A percentile compares a stretch with the other conserved stretches of the same genome.
These are phyloP conservation scores for Blastosporella zonata DNA, from an alignment of 1,284 basidiomycete species.

Conservation along the genomic window DNA sequence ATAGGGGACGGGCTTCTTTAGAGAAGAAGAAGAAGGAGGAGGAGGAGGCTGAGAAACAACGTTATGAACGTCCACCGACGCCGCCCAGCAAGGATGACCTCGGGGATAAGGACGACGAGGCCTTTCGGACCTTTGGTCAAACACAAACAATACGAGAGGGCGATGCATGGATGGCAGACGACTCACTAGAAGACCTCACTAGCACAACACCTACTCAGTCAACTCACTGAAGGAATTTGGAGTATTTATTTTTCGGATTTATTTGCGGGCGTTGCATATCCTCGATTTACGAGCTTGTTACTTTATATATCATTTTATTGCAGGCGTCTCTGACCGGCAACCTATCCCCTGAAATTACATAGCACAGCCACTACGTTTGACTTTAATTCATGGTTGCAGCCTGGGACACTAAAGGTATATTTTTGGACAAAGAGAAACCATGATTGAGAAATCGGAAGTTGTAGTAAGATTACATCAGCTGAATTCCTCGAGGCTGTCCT, in stretches of 20 bases:
- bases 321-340: neutral
- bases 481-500: constrained; percentile 17
- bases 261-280: constrained; percentile 6
- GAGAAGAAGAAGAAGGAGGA: constrained; percentile 14
- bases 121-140: constrained; percentile 25
- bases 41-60: constrained; percentile 4
- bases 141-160: constrained; percentile 34
- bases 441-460: neutral
- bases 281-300: constrained; percentile 5
- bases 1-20: too few relatives aligned
- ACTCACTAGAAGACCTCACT: neutral
- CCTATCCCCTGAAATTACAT: neutral
- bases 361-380: constrained; percentile 5
- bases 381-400: neutral
- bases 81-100: constrained; percentile 6
- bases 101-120: constrained; percentile 10
- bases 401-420: neutral
- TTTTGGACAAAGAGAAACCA: neutral
- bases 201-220: neutral
- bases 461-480: constrained; percentile 15
- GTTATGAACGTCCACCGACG: constrained; percentile 14
- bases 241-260: constrained; percentile 3
- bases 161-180: constrained; percentile 19
- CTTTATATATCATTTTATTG: constrained; percentile 4
- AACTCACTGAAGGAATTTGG: constrained; percentile 6